Percentiles rank a stretch among this genome's conserved stretches.
Conservation (phyloP, 2,329 filamentous ascomycete genomes). For the Fusarium buxicola region DNA sequence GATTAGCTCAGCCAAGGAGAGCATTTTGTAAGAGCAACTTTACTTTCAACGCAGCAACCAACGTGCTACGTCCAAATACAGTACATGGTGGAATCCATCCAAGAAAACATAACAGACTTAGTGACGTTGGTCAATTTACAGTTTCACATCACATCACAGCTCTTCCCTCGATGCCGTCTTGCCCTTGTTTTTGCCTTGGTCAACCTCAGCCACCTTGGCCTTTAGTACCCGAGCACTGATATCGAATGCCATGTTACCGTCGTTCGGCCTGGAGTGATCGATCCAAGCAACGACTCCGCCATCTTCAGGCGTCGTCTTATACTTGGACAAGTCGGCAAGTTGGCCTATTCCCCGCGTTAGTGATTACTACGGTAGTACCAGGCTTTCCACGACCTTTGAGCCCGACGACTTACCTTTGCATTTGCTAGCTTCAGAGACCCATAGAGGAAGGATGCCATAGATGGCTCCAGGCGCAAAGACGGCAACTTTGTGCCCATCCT, state of each 20-base stretch:
- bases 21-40: constrained; percentile 1
- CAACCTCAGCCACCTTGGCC: constrained; percentile 36
- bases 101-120: neutral
- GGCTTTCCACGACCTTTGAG: neutral
- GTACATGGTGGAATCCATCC: neutral
- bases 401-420: constrained; percentile 55
- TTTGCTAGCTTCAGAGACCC: constrained; percentile 57
- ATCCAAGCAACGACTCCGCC: constrained; percentile 48
- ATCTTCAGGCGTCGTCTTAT: constrained; percentile 41
- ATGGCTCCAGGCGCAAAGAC: constrained; percentile 65
- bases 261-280: constrained; percentile 46
- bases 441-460: constrained; percentile 62
- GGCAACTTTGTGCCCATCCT: constrained; percentile 54
- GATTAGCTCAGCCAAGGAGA: neutral
- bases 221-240: constrained; percentile 52
- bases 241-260: constrained; percentile 51
- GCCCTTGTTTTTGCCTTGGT: constrained; percentile 12
- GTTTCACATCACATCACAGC: constrained; percentile 27
- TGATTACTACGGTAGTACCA: neutral
- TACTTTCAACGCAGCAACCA: neutral
- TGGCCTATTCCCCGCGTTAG: constrained; percentile 36
- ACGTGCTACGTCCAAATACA: neutral
- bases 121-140: neutral
- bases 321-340: constrained; percentile 47
- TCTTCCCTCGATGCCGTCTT: constrained; percentile 41